These are phyloP conservation scores for Ophiosphaerella narmari DNA, from an alignment of 2,329 filamentous ascomycete species.

Conservation along the genomic window DNA sequence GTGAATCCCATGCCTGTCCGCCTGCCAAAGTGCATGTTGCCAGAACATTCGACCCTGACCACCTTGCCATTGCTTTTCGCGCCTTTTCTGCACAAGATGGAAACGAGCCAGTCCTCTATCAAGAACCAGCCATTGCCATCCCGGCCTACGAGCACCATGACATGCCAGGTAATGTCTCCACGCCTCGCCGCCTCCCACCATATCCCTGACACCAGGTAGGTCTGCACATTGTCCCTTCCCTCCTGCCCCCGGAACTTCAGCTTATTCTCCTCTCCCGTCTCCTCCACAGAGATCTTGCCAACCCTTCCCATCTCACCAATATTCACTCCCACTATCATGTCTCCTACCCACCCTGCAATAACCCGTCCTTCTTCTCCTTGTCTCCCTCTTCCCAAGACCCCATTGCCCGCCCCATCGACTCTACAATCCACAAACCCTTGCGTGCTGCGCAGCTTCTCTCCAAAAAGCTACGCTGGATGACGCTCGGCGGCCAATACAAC, in stretches of 20 bases:
- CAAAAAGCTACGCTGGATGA: slow-evolving; percentile 89
- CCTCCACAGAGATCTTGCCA: slow-evolving; percentile 76
- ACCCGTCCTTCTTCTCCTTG: slow-evolving; percentile 59
- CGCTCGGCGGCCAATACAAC: slow-evolving; percentile 93
- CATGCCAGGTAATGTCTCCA: slow-evolving; percentile 64
- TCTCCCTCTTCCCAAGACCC: slow-evolving; percentile 27
- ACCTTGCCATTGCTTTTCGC: slow-evolving; percentile 28
- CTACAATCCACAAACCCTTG: slow-evolving; percentile 74
- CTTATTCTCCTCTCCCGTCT: slow-evolving; percentile 70
- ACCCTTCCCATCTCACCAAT: slow-evolving; percentile 80
- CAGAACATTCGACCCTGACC: slow-evolving; percentile 17
- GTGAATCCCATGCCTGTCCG: slow-evolving; percentile 32
- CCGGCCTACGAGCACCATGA: slow-evolving; percentile 66
- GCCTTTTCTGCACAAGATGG: slow-evolving; percentile 25
- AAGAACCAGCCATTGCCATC: slow-evolving; percentile 11
- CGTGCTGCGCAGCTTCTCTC: slow-evolving; percentile 71
- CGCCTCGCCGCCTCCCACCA: not conserved
- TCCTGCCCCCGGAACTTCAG: slow-evolving; percentile 74
- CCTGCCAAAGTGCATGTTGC: slow-evolving; percentile 29
- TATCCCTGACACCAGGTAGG: slow-evolving; percentile 58
- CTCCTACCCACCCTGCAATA: slow-evolving; percentile 58
- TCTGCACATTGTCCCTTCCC: slow-evolving; percentile 74
- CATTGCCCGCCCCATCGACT: slow-evolving; percentile 65
- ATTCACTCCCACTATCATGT: slow-evolving; percentile 82
- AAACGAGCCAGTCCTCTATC: not conserved